Conservation (phyloP, 768 basidiomycete species). For the Termitomyces sp. region DNA sequence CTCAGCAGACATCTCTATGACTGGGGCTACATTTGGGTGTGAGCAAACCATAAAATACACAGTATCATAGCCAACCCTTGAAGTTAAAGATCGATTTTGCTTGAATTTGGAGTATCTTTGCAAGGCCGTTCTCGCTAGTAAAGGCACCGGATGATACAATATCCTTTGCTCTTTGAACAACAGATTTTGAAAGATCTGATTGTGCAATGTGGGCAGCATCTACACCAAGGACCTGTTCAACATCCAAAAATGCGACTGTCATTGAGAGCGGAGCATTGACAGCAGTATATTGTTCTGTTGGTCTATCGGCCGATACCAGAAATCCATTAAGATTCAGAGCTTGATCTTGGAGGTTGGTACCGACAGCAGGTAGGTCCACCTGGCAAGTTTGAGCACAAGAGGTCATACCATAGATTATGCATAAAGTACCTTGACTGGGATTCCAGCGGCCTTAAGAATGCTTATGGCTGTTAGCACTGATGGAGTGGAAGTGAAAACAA, state of each 20-base stretch:
- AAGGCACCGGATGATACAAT: slow-evolving; percentile 12
- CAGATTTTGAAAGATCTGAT: not conserved
- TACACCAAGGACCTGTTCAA: slow-evolving; percentile 7
- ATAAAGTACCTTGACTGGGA: not conserved
- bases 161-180: slow-evolving; percentile 2
- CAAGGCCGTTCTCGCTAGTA: slow-evolving; percentile 4
- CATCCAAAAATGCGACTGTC: slow-evolving; percentile 7
- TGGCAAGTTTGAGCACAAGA: not conserved
- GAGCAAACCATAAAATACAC: not conserved
- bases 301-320: not conserved
- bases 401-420: too few relatives aligned
- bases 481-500: not conserved
- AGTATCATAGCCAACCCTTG: not conserved
- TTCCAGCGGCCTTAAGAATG: slow-evolving; percentile 4
- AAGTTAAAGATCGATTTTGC: slow-evolving; percentile 5
- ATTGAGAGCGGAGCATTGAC: slow-evolving; percentile 3
- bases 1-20: slow-evolving; percentile 3
- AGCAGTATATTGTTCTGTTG: not conserved
- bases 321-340: not conserved
- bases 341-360: slow-evolving; percentile 14
- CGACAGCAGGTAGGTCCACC: slow-evolving; percentile 11
- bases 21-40: slow-evolving; percentile 6
- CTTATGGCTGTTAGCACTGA: not conserved
- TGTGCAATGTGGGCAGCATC: not conserved
- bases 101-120: slow-evolving; percentile 7